Evolutionary conservation across 2,329 filamentous ascomycete species (phyloP), one percentile per base, ranked within the genome.

Genomic region (Leptographium wingfieldii): DNA sequence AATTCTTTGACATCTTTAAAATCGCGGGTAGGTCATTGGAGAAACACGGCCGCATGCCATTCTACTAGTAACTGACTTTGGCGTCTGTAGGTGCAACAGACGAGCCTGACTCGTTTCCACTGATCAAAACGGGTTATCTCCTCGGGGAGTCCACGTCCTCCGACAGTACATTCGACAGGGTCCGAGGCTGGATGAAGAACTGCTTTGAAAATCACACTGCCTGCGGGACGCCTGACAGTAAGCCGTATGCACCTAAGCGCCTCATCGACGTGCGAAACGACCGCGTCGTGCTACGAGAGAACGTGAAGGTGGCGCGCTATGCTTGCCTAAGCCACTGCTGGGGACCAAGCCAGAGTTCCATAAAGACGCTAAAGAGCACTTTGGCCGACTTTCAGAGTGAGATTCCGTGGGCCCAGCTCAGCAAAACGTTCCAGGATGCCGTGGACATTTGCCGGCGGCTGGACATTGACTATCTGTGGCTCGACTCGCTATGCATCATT

Each of bases 401-500:
- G 5, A 63, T 65, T n/a, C 22, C 55, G 5, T 3, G 61, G 5
- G 27, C 46, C 19, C 19, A 35, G 4, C 60, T 65, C 19, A 57
- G 57, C 31, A 43, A n/a, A 16, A 62, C 59, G 7, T 63, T 66
- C 58, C 60, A 48, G 27, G 61, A 66, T 51, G 62, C 60, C 14
- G 55, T 65, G 29, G 29, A 58, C 14, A 57, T 64, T 19, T 54
- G 60, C 7, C 51, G 59, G 9, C 27, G 29, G 3, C 59, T 67
- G 40, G 60, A 59, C 12, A 52, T 63, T 11, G 40, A 35, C 29
- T 63, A 63, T 35, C 27, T 65, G 12, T 63, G 60, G 64, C 62
- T 65, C 55, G 64, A 65, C 61, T 59, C 57, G 22, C 48, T 65
- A 9, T 68, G 65, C 52, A 66, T 67, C 38, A 49, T 65, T n/a